Conservation (phyloP, 2,329 filamentous ascomycete species). For the Raffaelea albimanens region DNA sequence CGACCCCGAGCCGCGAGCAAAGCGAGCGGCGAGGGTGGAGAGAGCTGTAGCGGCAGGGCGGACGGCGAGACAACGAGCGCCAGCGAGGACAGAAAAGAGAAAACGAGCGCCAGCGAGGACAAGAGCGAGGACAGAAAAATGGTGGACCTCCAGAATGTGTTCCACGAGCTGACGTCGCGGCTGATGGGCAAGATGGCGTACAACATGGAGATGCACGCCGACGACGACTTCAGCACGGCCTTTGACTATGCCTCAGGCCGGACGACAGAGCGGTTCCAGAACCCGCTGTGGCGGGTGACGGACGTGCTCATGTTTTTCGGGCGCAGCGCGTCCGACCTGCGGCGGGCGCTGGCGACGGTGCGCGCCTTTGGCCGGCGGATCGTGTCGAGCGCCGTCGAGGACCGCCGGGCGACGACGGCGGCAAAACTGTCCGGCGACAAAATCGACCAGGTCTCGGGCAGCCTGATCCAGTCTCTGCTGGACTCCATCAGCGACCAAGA, state of each 20-base stretch:
- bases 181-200: constrained; percentile 62
- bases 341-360: constrained; percentile 29
- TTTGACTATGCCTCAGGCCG: constrained; percentile 54
- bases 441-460: constrained; percentile 38
- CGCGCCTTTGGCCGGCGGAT: constrained; percentile 48
- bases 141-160: constrained; percentile 49
- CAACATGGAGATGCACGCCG: constrained; percentile 56
- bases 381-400: constrained; percentile 42
- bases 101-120: too few relatives aligned
- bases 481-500: constrained; percentile 43
- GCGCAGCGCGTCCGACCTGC: constrained; percentile 26
- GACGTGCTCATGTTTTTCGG: constrained; percentile 40
- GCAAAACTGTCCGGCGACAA: constrained; percentile 7
- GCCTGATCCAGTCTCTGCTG: constrained; percentile 50
- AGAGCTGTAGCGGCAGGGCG: too few relatives aligned
- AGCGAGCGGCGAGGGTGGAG: too few relatives aligned
- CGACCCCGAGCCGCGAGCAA: constrained; percentile 15
- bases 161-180: constrained; percentile 55
- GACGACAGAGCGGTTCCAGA: constrained; percentile 54
- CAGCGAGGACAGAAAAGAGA: too few relatives aligned
- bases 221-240: constrained; percentile 48
- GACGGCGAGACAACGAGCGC: too few relatives aligned
- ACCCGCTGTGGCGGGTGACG: constrained; percentile 52
- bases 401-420: constrained; percentile 18
- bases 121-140: constrained; percentile 15